Evolutionary conservation across 2,329 filamentous ascomycete species (phyloP).

Genomic region (Coniochaeta ligniaria): DNA sequence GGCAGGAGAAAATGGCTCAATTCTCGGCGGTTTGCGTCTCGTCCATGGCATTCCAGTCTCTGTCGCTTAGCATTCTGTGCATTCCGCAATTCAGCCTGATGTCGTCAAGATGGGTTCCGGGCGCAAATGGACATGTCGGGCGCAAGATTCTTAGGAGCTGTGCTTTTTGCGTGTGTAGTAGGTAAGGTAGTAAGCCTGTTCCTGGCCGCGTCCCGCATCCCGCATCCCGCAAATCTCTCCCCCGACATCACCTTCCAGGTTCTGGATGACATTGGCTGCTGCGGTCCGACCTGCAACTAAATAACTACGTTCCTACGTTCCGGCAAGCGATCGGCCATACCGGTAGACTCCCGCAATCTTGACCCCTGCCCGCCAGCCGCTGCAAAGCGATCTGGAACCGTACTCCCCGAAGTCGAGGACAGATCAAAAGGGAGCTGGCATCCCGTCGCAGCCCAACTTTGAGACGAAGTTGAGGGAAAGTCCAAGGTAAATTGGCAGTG

Average conservation of each 20-base stretch:
- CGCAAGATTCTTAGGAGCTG: background rate
- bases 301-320: no score
- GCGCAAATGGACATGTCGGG: background rate
- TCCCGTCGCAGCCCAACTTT: background rate
- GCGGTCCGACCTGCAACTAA: background rate
- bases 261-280: background rate
- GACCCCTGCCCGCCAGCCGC: background rate
- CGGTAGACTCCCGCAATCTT: background rate
- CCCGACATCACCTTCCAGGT: background rate
- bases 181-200: no score
- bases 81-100: conserved; percentile 1
- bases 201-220: background rate
- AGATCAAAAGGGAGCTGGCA: background rate
- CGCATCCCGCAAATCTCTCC: background rate
- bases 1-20: background rate
- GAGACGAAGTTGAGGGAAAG: no score
- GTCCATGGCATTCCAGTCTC: background rate
- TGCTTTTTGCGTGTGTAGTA: no score
- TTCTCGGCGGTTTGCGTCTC: background rate
- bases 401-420: background rate
- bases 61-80: background rate
- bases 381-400: background rate
- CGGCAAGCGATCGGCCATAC: background rate
- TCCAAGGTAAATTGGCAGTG: no score
- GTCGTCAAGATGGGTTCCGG: background rate